Conservation (phyloP, 164 flowering plant species). For the Magnolia kwangsiensis region DNA sequence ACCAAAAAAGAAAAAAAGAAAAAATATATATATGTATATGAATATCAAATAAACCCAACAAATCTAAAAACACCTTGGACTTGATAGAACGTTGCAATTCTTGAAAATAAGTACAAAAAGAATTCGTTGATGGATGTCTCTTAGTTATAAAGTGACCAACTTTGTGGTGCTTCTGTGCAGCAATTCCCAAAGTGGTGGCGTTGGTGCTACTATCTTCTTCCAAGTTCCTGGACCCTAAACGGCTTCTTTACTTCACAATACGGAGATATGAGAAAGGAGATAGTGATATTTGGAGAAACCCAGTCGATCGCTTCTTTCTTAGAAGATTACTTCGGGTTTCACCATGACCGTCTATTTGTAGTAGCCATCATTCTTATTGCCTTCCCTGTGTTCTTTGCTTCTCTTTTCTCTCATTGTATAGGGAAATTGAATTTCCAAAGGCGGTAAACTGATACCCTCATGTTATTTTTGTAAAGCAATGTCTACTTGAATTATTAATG, state of each 20-base stretch:
- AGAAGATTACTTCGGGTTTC: conserved; percentile 29
- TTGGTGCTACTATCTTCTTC: conserved; percentile 44
- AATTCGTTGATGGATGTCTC: too few species aligned
- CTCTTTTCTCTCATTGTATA: conserved; percentile 33
- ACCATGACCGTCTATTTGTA: conserved; percentile 21
- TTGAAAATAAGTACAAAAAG: too few species aligned
- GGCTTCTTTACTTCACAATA: conserved; percentile 48
- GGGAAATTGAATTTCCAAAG: conserved; percentile 39
- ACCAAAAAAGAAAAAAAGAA: too few species aligned
- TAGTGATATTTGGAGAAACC: conserved; percentile 22
- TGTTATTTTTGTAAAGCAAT: too few species aligned
- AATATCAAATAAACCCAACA: too few species aligned
- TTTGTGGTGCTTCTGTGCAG: conserved; percentile 28
- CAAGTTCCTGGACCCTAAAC: conserved; percentile 46
- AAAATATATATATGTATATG: too few species aligned
- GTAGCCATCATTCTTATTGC: conserved; percentile 21
- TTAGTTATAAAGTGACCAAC: neutral
- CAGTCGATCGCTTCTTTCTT: conserved; percentile 26
- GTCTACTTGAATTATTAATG: too few species aligned
- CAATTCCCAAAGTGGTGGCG: conserved; percentile 56
- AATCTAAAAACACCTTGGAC: too few species aligned
- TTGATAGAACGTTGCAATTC: too few species aligned
- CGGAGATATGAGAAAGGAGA: conserved; percentile 37
- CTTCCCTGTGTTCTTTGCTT: conserved; percentile 27
- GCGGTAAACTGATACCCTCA: conserved; percentile 14